A percentile compares a stretch with the other conserved stretches of the same genome.
These are phyloP conservation scores for Aureobasidium sp. DNA, from an alignment of 2,329 filamentous ascomycete genomes.

Conservation along the genomic window DNA sequence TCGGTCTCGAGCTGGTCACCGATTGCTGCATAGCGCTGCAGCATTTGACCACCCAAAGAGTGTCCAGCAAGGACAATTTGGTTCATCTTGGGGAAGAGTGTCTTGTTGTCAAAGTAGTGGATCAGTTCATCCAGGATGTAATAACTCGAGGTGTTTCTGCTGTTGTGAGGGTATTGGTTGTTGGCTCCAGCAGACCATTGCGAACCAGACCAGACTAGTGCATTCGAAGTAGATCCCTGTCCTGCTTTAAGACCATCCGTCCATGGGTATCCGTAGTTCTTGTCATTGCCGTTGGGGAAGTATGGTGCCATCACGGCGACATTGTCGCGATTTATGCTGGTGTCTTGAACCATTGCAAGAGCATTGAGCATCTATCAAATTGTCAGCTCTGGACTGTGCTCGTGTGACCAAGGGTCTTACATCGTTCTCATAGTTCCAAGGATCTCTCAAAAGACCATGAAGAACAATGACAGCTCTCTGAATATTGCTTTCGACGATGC, in stretches of 20 bases:
- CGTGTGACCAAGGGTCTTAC: not conserved
- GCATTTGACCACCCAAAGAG: constrained; percentile 31
- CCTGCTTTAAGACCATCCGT: constrained; percentile 22
- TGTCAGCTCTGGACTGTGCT: not conserved
- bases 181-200: constrained; percentile 31
- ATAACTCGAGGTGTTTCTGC: constrained; percentile 27
- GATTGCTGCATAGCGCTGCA: constrained; percentile 32
- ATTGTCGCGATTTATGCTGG: constrained; percentile 26
- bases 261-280: constrained; percentile 30
- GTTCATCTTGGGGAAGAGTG: constrained; percentile 31
- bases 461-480: constrained; percentile 31
- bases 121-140: constrained; percentile 30
- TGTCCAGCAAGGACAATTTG: constrained; percentile 34
- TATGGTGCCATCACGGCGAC: constrained; percentile 31
- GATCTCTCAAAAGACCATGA: constrained; percentile 31
- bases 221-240: constrained; percentile 28
- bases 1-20: constrained; percentile 23
- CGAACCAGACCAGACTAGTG: constrained; percentile 30
- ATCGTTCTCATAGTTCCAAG: constrained; percentile 28
- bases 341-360: constrained; percentile 25
- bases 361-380: constrained; percentile 25
- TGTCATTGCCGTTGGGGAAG: constrained; percentile 33
- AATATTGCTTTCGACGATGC: constrained; percentile 24
- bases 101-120: constrained; percentile 30
- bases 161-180: constrained; percentile 30